These are phyloP conservation scores for Eleusine coracana DNA, from an alignment of 176 grass and related monocot genomes.

Conservation along the genomic window DNA sequence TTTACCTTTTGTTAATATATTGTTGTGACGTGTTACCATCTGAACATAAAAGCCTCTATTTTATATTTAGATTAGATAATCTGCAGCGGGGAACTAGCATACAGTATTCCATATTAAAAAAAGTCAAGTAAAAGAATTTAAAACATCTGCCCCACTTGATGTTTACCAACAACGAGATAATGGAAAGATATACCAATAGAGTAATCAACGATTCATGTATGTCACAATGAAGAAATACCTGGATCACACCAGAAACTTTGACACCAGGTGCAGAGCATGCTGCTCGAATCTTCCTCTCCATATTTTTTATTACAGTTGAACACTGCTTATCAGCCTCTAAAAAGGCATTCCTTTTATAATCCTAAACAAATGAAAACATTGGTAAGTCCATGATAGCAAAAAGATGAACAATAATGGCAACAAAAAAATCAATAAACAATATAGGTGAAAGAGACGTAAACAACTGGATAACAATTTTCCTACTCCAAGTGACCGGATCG, in stretches of 20 bases:
- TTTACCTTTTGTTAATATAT: neutral
- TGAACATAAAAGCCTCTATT: neutral
- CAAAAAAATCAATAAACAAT: neutral
- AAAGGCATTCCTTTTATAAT: slow-evolving; percentile 71
- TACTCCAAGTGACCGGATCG: neutral
- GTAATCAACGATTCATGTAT: slow-evolving; percentile 11
- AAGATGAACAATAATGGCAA: neutral
- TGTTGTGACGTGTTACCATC: neutral
- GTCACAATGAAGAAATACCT: slow-evolving; percentile 53
- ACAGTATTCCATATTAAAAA: neutral
- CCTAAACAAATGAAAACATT: slow-evolving; percentile 48
- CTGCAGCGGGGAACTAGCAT: neutral
- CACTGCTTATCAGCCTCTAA: slow-evolving; percentile 71
- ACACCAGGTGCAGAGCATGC: slow-evolving; percentile 56
- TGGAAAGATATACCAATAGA: neutral
- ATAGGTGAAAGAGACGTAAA: neutral
- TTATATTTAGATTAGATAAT: neutral
- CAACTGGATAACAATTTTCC: neutral
- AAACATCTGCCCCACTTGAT: neutral
- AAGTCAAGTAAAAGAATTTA: neutral
- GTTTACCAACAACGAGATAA: neutral
- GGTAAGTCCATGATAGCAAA: slow-evolving; percentile 1
- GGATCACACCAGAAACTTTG: slow-evolving; percentile 58
- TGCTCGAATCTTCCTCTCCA: slow-evolving; percentile 74
- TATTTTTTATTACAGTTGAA: slow-evolving; percentile 56